These are phyloP conservation scores for Wickerhamiella siamensis DNA, from an alignment of 805 yeast species.

Conservation along the genomic window DNA sequence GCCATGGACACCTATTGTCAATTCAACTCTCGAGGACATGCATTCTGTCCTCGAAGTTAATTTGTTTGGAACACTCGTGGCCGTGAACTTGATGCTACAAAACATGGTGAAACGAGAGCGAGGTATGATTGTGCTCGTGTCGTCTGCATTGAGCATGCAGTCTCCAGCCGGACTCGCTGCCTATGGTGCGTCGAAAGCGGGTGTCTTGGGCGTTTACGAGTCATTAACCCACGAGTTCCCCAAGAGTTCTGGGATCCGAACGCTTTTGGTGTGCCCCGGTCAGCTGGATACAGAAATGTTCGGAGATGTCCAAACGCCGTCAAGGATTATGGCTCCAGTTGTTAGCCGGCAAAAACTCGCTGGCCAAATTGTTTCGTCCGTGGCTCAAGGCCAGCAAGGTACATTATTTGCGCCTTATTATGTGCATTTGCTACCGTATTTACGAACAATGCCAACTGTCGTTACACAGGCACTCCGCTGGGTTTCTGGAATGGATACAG, in stretches of 20 bases:
- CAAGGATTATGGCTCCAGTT: constrained; percentile 65
- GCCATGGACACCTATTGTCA: constrained; percentile 22
- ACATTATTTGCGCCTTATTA: constrained; percentile 62
- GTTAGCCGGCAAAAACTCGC: constrained; percentile 60
- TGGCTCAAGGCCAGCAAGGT: constrained; percentile 49
- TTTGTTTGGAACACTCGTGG: constrained; percentile 52
- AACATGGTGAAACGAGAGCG: constrained; percentile 44
- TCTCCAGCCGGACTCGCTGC: constrained; percentile 68
- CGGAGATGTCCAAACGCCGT: constrained; percentile 58
- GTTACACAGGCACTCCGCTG: constrained; percentile 39
- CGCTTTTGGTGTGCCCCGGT: constrained; percentile 75
- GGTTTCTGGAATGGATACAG: constrained; percentile 54
- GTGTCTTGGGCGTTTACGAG: constrained; percentile 71
- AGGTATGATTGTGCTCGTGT: constrained; percentile 69
- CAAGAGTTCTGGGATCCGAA: constrained; percentile 40
- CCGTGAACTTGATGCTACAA: constrained; percentile 59
- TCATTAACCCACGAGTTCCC: constrained; percentile 52
- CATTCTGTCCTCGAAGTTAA: constrained; percentile 53
- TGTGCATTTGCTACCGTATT: constrained; percentile 55
- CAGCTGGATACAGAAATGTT: constrained; percentile 71
- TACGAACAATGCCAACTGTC: constrained; percentile 64
- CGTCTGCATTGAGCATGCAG: constrained; percentile 73
- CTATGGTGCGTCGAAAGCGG: constrained; percentile 87
- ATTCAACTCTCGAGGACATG: constrained; percentile 43
- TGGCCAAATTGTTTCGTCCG: constrained; percentile 35